A percentile compares a stretch with the other conserved stretches of the same genome.
Conservation (phyloP, 2,329 filamentous ascomycete genomes). For the Curvularia sp. region DNA sequence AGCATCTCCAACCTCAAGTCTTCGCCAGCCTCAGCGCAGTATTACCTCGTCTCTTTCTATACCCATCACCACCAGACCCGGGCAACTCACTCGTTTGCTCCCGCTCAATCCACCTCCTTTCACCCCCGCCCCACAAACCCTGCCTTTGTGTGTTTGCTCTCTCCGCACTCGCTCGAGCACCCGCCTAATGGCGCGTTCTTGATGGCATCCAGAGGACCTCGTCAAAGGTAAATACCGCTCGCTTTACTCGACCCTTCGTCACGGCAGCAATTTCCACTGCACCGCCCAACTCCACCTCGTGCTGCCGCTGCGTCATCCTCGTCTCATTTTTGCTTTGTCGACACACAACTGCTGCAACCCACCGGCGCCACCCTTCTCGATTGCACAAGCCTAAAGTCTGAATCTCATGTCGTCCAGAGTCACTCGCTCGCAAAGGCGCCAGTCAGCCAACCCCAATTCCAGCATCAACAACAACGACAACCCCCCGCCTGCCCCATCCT, state of each 20-base stretch:
- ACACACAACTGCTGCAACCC: slow-evolving; percentile 38
- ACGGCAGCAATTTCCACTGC: slow-evolving; percentile 15
- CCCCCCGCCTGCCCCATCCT: slow-evolving; percentile 47
- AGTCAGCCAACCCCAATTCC: slow-evolving; percentile 64
- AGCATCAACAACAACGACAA: slow-evolving; percentile 52
- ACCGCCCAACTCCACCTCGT: slow-evolving; percentile 12
- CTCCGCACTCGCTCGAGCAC: slow-evolving; percentile 47
- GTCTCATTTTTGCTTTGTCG: slow-evolving; percentile 31
- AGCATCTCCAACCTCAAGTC: slow-evolving; percentile 11
- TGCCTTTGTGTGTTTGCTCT: slow-evolving; percentile 28
- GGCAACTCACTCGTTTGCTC: slow-evolving; percentile 20
- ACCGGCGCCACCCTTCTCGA: slow-evolving; percentile 37
- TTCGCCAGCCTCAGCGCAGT: slow-evolving; percentile 14
- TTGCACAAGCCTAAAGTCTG: slow-evolving; percentile 38
- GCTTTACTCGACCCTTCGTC: slow-evolving; percentile 28
- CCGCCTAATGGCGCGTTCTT: slow-evolving; percentile 49
- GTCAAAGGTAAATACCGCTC: slow-evolving; percentile 32
- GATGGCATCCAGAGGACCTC: slow-evolving; percentile 39
- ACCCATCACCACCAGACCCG: slow-evolving; percentile 13
- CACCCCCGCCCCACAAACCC: slow-evolving; percentile 8
- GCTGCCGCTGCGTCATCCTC: slow-evolving; percentile 21
- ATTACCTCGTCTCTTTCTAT: slow-evolving; percentile 23
- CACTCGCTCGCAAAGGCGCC: slow-evolving; percentile 92
- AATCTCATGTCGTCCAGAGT: slow-evolving; percentile 95
- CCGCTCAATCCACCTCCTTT: slow-evolving; percentile 10